Evolutionary conservation across 495 filamentous ascomycete genomes (phyloP).

Genomic region (Talaromyces stipitatus): DNA sequence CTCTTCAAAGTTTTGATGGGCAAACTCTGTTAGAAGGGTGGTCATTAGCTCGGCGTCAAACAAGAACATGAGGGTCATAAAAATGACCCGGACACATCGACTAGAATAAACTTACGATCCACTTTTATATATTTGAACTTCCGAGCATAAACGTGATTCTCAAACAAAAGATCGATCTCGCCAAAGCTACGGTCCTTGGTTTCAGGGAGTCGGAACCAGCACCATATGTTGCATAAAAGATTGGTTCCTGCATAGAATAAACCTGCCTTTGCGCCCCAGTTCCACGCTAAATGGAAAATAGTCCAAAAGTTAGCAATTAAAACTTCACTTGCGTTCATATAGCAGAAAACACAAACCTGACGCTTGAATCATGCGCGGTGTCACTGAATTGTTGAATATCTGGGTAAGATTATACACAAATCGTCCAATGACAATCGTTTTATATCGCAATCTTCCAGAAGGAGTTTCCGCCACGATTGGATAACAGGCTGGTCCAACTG

Average conservation of each 20-base stretch:
- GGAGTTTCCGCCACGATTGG: constrained; percentile 58
- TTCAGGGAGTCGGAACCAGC: constrained; percentile 56
- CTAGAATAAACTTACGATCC: constrained; percentile 13
- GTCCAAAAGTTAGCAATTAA: neutral
- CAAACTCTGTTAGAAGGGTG: neutral
- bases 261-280: constrained; percentile 54
- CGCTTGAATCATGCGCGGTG: constrained; percentile 59
- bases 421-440: constrained; percentile 54
- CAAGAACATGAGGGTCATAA: neutral
- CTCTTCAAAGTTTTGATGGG: neutral
- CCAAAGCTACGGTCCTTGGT: constrained; percentile 52
- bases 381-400: constrained; percentile 51
- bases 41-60: neutral
- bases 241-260: constrained; percentile 59
- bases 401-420: constrained; percentile 52
- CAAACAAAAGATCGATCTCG: constrained; percentile 57
- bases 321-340: neutral
- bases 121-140: constrained; percentile 50
- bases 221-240: constrained; percentile 52
- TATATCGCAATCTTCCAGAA: constrained; percentile 52
- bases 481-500: constrained; percentile 59
- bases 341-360: constrained; percentile 11
- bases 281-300: constrained; percentile 49
- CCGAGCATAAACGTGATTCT: constrained; percentile 43
- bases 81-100: neutral